Evolutionary conservation across 129 eudicot genomes (phyloP).

Genomic region (Arctium lappa): DNA sequence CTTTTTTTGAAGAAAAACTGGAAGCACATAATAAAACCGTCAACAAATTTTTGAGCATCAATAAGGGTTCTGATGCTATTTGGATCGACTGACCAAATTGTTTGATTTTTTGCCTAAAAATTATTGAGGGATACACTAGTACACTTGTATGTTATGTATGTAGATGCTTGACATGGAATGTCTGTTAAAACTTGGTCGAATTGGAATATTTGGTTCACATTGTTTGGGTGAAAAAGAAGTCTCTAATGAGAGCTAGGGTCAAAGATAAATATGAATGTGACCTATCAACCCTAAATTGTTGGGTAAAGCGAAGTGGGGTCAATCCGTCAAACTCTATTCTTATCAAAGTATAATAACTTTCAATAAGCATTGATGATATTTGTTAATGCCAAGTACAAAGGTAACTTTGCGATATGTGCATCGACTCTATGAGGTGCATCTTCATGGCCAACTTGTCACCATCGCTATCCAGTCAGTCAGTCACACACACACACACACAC

Average conservation of each 20-base stretch:
- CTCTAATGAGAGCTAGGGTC: neutral
- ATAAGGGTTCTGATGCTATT: no score
- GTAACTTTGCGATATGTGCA: neutral
- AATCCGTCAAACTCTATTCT: no score
- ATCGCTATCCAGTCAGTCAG: no score
- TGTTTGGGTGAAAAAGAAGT: neutral
- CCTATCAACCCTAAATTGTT: neutral
- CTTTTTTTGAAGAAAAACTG: no score
- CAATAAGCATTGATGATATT: neutral
- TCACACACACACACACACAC: no score
- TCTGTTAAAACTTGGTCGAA: neutral
- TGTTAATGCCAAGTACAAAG: neutral
- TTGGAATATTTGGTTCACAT: neutral
- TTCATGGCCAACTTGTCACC: no score
- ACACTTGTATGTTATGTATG: neutral
- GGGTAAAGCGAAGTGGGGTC: neutral
- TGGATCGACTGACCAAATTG: neutral
- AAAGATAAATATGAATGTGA: neutral
- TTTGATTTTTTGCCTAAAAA: no score
- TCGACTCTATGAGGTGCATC: no score
- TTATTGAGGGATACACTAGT: neutral
- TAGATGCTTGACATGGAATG: neutral
- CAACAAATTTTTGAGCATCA: no score
- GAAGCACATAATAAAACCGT: no score
- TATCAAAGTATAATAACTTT: no score